Evolutionary conservation across 176 grass and related monocot species (phyloP).

Genomic region (bread wheat (Triticum aestivum)): IWGSC_CS_RefSeq_v2.1 NC_057798.1:430315243-430315742

Average conservation of each 20-base stretch:
- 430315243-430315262: too few relatives aligned
- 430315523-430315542: slow-evolving; percentile 96
- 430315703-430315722: not conserved
- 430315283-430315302: too few relatives aligned
- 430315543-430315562: slow-evolving; percentile 95
- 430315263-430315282: too few relatives aligned
- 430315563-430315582: slow-evolving; percentile 90
- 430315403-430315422: not conserved
- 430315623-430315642: not conserved
- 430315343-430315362: not conserved
- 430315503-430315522: slow-evolving; percentile 94
- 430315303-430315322: too few relatives aligned
- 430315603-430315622: slow-evolving; percentile 82
- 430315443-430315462: not conserved
- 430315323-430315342: too few relatives aligned
- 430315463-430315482: slow-evolving; percentile 4
- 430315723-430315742: not conserved
- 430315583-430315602: slow-evolving; percentile 95
- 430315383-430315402: not conserved
- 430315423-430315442: not conserved
- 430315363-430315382: not conserved
- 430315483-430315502: slow-evolving; percentile 21
- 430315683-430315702: not conserved
- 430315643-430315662: not conserved
- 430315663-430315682: not conserved